Percentiles rank a stretch among this genome's conserved stretches.
Conservation (phyloP, 306 rosid species). For the Cicer chorassanicum region DNA sequence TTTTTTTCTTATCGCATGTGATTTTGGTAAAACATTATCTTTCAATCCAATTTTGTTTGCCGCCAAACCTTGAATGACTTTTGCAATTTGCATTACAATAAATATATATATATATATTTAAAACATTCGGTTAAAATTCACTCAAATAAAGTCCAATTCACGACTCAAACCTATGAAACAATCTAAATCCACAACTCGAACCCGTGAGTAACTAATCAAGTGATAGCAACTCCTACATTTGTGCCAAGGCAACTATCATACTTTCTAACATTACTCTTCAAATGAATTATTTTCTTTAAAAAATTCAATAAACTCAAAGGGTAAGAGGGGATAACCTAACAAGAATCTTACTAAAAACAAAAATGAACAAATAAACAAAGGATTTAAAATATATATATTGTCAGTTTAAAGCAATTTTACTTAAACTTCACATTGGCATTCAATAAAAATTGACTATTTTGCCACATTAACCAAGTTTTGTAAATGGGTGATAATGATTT, state of each 20-base stretch:
- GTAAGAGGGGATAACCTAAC: background rate
- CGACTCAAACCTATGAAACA: background rate
- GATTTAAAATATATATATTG: too few relatives aligned
- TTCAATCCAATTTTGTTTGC: background rate
- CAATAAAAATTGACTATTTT: too few relatives aligned
- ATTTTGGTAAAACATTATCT: background rate
- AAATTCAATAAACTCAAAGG: background rate
- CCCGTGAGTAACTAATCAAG: background rate
- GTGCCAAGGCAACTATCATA: background rate
- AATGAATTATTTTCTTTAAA: background rate
- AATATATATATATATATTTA: background rate
- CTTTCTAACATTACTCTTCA: slow-evolving; percentile 1
- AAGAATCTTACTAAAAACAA: background rate
- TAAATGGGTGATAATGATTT: too few relatives aligned
- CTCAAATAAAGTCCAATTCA: background rate
- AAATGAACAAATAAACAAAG: slow-evolving; percentile 5
- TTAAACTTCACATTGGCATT: too few relatives aligned
- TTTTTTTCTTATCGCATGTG: background rate
- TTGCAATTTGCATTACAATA: background rate
- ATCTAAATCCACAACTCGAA: background rate
- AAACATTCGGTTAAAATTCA: background rate
- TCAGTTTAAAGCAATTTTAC: too few relatives aligned
- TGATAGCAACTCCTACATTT: background rate
- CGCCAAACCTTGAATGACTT: background rate
- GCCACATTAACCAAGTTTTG: too few relatives aligned